A percentile compares a stretch with the other conserved stretches of the same genome.
These are phyloP conservation scores for Alternaria rosae DNA, from an alignment of 2,329 filamentous ascomycete species.

Conservation along the genomic window DNA sequence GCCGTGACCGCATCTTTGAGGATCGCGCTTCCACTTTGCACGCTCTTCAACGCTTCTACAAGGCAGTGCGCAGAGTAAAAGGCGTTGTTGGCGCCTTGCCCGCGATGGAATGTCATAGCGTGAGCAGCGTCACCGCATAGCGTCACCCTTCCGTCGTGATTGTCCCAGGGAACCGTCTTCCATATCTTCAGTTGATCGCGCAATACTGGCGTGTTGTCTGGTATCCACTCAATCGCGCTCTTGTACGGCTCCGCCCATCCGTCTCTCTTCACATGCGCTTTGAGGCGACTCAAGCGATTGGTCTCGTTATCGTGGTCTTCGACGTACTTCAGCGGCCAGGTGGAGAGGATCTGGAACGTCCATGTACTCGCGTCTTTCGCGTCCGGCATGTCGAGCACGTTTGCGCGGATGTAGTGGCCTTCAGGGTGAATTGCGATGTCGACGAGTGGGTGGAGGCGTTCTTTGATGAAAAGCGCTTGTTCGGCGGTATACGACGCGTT, in stretches of 20 bases:
- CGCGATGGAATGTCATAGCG: slow-evolving; percentile 53
- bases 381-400: slow-evolving; percentile 45
- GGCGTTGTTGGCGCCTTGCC: slow-evolving; percentile 49
- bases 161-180: slow-evolving; percentile 47
- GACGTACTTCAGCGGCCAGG: slow-evolving; percentile 35
- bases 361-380: slow-evolving; percentile 43
- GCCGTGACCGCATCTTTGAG: slow-evolving; percentile 28
- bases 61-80: slow-evolving; percentile 44
- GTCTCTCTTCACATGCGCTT: slow-evolving; percentile 35
- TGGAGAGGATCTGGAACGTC: slow-evolving; percentile 46
- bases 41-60: slow-evolving; percentile 32
- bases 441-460: slow-evolving; percentile 37
- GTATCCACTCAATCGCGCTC: slow-evolving; percentile 44
- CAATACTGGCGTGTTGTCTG: slow-evolving; percentile 37
- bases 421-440: slow-evolving; percentile 43
- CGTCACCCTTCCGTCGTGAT: slow-evolving; percentile 41
- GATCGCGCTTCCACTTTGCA: slow-evolving; percentile 8
- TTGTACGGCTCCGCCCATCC: slow-evolving; percentile 46
- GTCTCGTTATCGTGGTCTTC: slow-evolving; percentile 40
- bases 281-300: slow-evolving; percentile 32
- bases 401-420: slow-evolving; percentile 39
- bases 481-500: slow-evolving; percentile 35
- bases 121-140: slow-evolving; percentile 51
- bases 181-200: slow-evolving; percentile 47
- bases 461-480: slow-evolving; percentile 37